Percentiles rank a stretch among this genome's conserved stretches.
Conservation (phyloP, 345 rosid genomes). For the Draba incana region DNA sequence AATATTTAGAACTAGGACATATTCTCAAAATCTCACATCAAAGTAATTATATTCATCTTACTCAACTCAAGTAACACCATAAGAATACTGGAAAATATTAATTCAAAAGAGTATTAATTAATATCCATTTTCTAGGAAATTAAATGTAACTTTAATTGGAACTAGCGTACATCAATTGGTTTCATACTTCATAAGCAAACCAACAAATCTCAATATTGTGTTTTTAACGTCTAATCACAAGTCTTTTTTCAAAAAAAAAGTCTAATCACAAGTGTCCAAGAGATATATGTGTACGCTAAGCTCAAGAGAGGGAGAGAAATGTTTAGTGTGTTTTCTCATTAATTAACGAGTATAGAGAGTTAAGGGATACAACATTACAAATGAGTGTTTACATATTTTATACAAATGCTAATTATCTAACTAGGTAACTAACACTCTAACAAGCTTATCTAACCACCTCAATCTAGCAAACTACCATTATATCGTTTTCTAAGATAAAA, state of each 20-base stretch:
- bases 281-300: not conserved
- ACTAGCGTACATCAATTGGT: not conserved
- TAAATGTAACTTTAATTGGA: not conserved
- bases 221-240: not conserved
- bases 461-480: not conserved
- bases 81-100: too few relatives aligned
- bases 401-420: constrained; percentile 4
- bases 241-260: not conserved
- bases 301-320: too few relatives aligned
- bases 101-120: too few relatives aligned
- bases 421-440: not conserved
- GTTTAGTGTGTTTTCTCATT: not conserved
- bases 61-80: too few relatives aligned
- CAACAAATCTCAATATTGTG: constrained; percentile 9
- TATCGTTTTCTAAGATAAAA: not conserved
- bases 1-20: too few relatives aligned
- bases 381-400: not conserved
- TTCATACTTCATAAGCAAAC: not conserved
- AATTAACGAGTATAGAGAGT: not conserved
- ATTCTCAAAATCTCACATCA: too few relatives aligned
- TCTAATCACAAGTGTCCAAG: not conserved
- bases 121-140: too few relatives aligned
- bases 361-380: not conserved
- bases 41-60: too few relatives aligned
- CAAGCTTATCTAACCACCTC: not conserved